A percentile compares a stretch with the other conserved stretches of the same genome.
phyloP scores from a whole-genome alignment of 306 rosid genomes.

The Dalbergia cultrata region DNA sequence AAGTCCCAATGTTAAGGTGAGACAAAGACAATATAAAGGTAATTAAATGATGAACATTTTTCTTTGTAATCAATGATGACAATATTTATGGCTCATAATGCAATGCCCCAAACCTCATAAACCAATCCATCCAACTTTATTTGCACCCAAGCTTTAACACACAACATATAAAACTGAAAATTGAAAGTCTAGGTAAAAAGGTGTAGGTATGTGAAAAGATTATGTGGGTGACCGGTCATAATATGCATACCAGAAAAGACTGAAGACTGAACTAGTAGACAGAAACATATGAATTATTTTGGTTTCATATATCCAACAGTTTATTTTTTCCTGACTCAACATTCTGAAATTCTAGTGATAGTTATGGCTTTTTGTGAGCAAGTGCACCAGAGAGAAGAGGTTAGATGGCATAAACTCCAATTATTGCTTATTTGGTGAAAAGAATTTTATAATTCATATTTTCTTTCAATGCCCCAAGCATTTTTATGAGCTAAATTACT shows the following conservation, averaged over 20 bases:
- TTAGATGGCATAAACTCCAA: not conserved
- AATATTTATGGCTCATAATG: conserved; percentile 3
- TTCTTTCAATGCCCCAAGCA: too few species aligned
- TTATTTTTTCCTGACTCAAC: too few species aligned
- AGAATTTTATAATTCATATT: too few species aligned
- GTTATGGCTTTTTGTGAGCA: not conserved
- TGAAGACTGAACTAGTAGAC: not conserved
- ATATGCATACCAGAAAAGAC: not conserved
- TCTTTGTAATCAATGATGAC: conserved; percentile 6
- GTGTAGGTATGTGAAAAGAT: not conserved
- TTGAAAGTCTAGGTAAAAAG: not conserved
- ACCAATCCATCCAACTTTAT: conserved; percentile 7
- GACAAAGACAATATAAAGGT: conserved; percentile 20
- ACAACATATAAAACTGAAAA: not conserved
- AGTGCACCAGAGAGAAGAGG: not conserved
- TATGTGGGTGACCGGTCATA: not conserved
- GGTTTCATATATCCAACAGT: too few species aligned
- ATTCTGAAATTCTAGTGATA: not conserved
- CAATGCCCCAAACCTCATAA: not conserved
- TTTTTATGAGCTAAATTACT: too few species aligned
- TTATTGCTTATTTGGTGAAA: too few species aligned
- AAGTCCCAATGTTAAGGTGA: conserved; percentile 36
- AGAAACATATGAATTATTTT: not conserved
- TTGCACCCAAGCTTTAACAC: not conserved
- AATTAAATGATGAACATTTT: not conserved